A percentile compares a stretch with the other conserved stretches of the same genome.
Conservation (phyloP, 768 basidiomycete species). For the Cystofilobasidium macerans region DNA sequence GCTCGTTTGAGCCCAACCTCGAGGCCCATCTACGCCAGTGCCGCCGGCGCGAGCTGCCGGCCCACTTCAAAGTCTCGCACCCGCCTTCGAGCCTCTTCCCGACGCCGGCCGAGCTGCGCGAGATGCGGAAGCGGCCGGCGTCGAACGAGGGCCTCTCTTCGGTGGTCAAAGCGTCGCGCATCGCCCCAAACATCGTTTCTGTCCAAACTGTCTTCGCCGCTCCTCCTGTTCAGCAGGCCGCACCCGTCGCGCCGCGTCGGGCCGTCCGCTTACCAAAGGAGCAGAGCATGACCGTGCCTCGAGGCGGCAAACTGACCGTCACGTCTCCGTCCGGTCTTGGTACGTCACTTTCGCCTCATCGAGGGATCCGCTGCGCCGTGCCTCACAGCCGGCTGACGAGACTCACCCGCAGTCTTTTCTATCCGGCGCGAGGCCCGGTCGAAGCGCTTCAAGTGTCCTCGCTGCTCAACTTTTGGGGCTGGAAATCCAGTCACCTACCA, state of each 20-base stretch:
- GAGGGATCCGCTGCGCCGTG: no score
- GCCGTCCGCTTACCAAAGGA: neutral
- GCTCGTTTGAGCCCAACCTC: neutral
- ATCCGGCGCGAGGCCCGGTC: neutral
- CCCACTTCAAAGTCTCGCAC: neutral
- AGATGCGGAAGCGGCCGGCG: neutral
- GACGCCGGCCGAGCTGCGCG: neutral
- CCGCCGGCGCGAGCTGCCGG: neutral
- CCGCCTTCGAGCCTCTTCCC: neutral
- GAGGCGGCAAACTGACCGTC: neutral
- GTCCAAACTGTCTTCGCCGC: neutral
- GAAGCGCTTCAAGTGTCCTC: constrained; percentile 6
- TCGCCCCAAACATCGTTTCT: neutral
- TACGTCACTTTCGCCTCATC: neutral
- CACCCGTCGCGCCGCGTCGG: neutral
- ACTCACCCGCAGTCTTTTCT: neutral
- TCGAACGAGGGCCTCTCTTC: neutral
- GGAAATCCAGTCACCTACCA: constrained; percentile 1
- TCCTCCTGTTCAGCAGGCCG: neutral
- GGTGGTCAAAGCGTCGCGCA: neutral
- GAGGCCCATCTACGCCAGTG: constrained; percentile 3
- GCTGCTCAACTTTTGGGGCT: neutral
- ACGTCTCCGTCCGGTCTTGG: neutral
- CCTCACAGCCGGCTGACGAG: no score
- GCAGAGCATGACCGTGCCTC: neutral